Percentiles rank a stretch among this genome's conserved stretches.
Conservation (phyloP, 257 asterid genomes). For the Ballota nigra region DNA sequence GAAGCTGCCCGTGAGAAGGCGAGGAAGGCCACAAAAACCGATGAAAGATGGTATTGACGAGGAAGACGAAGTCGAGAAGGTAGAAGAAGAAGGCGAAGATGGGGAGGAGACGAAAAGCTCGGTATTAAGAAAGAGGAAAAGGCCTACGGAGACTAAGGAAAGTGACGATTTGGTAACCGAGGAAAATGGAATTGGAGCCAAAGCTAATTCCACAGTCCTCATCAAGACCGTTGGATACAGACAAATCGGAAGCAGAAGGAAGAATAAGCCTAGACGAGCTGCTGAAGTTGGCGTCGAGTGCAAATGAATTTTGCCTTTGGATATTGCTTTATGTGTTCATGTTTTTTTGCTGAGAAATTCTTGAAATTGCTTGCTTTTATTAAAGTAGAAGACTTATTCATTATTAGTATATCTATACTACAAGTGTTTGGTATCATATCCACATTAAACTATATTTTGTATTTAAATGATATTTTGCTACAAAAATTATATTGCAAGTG, state of each 20-base stretch:
- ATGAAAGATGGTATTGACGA: slow-evolving; percentile 51
- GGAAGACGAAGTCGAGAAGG: slow-evolving; percentile 48
- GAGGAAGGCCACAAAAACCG: slow-evolving; percentile 78
- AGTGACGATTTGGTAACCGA: slow-evolving; percentile 47
- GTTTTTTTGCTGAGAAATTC: slow-evolving; percentile 17
- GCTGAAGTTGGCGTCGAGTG: slow-evolving; percentile 93
- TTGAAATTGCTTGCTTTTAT: slow-evolving; percentile 14
- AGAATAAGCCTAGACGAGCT: slow-evolving; percentile 87
- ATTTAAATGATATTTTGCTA: background rate
- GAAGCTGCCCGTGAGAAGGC: slow-evolving; percentile 52
- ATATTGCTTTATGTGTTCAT: slow-evolving; percentile 17
- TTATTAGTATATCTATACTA: background rate
- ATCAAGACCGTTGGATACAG: slow-evolving; percentile 61
- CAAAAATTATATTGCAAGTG: background rate
- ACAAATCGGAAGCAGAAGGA: slow-evolving; percentile 72
- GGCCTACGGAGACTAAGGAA: slow-evolving; percentile 50
- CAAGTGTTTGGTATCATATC: background rate
- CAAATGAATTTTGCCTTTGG: slow-evolving; percentile 38
- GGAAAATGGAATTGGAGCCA: slow-evolving; percentile 43
- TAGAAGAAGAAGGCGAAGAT: slow-evolving; percentile 46
- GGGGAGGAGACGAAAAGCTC: slow-evolving; percentile 40
- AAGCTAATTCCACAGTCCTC: slow-evolving; percentile 34
- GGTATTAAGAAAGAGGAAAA: slow-evolving; percentile 54
- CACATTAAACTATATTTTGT: background rate
- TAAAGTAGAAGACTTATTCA: slow-evolving; percentile 17